These are phyloP conservation scores for Trichoderma reesei DNA, from an alignment of 495 filamentous ascomycete species.

Conservation along the genomic window DNA sequence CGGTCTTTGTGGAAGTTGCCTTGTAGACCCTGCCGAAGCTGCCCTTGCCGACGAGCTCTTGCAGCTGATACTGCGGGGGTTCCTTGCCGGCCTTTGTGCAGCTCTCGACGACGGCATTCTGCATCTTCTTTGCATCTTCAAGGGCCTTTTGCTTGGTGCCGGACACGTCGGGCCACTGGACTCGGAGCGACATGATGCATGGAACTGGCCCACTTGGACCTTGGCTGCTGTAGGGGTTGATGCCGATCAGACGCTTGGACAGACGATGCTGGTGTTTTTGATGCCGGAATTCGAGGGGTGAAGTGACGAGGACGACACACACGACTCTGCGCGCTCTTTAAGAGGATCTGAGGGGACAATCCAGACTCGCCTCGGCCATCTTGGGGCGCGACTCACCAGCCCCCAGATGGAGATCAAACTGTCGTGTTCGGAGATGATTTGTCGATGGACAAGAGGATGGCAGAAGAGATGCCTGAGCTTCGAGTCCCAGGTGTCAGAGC, in stretches of 20 bases:
- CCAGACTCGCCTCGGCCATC: neutral
- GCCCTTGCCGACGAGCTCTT: conserved; percentile 92
- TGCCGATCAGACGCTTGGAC: too few relatives aligned
- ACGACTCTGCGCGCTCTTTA: neutral
- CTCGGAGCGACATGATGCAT: conserved; percentile 32
- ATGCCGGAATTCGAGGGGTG: neutral
- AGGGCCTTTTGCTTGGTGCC: conserved; percentile 38
- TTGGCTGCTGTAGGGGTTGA: neutral
- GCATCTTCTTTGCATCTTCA: conserved; percentile 48
- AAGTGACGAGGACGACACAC: neutral
- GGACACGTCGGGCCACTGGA: conserved; percentile 29
- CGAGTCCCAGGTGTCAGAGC: neutral
- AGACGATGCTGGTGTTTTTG: neutral
- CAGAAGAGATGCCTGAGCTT: neutral
- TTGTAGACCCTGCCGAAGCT: conserved; percentile 92
- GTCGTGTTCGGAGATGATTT: neutral
- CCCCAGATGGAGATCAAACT: neutral
- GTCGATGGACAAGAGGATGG: neutral
- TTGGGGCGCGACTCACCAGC: neutral
- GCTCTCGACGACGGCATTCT: conserved; percentile 37
- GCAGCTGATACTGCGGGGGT: conserved; percentile 56
- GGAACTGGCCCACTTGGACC: neutral
- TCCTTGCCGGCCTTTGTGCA: conserved; percentile 38
- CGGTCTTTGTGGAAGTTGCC: conserved; percentile 47
- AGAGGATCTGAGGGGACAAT: neutral